Conservation (phyloP, 1,284 basidiomycete species). For the Xanthoconium separans region DNA sequence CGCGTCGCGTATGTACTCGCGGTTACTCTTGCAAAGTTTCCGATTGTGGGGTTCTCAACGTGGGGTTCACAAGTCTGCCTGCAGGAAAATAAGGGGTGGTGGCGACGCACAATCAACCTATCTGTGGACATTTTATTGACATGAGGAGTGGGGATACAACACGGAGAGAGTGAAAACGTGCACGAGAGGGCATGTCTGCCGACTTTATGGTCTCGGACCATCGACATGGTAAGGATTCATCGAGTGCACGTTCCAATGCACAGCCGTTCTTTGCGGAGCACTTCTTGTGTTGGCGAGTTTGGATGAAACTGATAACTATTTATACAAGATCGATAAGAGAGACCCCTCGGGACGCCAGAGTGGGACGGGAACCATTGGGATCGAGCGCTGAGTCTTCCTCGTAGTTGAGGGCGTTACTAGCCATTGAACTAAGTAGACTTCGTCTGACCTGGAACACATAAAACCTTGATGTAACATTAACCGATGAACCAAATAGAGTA, state of each 20-base stretch:
- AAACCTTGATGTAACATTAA: conserved; percentile 10
- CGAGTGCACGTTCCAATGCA: conserved; percentile 1
- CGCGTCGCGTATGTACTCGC: neutral
- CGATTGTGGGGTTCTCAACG: conserved; percentile 6
- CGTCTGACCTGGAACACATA: neutral
- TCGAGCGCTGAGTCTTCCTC: neutral
- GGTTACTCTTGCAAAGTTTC: conserved; percentile 6
- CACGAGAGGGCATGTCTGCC: neutral
- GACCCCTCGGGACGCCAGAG: neutral
- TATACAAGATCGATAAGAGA: conserved; percentile 5
- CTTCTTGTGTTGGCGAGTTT: neutral
- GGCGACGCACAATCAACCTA: conserved; percentile 9
- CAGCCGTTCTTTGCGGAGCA: neutral
- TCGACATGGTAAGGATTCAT: neutral
- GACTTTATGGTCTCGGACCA: neutral
- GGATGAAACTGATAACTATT: neutral
- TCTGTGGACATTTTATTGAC: conserved; percentile 6
- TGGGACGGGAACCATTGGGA: conserved; percentile 6
- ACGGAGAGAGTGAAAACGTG: conserved; percentile 25
- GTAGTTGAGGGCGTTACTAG: no score
- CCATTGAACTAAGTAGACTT: neutral
- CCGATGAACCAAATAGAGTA: neutral
- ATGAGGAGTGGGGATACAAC: conserved; percentile 17
- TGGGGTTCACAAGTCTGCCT: conserved; percentile 26
- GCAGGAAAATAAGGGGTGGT: conserved; percentile 18